Percentiles rank a stretch among this genome's conserved stretches.
Evolutionary conservation across 805 yeast genomes (phyloP).

Genomic region (Candida coleopterorum): DNA sequence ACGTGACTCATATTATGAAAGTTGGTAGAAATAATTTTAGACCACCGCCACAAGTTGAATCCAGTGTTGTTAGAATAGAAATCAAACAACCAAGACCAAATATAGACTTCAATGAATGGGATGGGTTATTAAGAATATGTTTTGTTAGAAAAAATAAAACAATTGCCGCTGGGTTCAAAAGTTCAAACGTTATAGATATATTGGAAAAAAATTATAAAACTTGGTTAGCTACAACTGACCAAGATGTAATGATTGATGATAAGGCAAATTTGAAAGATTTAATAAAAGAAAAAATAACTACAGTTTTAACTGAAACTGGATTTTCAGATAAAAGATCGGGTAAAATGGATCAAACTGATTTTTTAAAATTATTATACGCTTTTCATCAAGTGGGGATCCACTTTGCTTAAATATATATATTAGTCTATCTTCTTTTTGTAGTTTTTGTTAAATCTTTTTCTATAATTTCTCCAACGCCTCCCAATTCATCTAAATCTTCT

Average conservation of each 20-base stretch:
- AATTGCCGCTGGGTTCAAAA: slow-evolving; percentile 86
- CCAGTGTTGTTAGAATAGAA: slow-evolving; percentile 91
- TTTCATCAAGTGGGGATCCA: slow-evolving; percentile 97
- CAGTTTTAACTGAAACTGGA: slow-evolving; percentile 75
- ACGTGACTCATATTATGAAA: slow-evolving; percentile 96
- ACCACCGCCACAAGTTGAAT: slow-evolving; percentile 98
- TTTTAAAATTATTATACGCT: slow-evolving; percentile 77
- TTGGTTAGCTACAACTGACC: slow-evolving; percentile 52
- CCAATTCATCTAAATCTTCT: slow-evolving; percentile 83
- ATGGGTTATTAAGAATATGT: slow-evolving; percentile 84
- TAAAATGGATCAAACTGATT: slow-evolving; percentile 93
- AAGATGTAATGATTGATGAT: slow-evolving; percentile 40
- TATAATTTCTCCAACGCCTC: slow-evolving; percentile 84
- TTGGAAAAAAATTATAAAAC: slow-evolving; percentile 86
- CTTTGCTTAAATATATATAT: slow-evolving; percentile 56
- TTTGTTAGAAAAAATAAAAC: slow-evolving; percentile 94
- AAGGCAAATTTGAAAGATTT: slow-evolving; percentile 37
- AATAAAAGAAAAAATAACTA: slow-evolving; percentile 66
- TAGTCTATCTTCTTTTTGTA: slow-evolving; percentile 50
- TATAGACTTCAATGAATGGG: slow-evolving; percentile 94
- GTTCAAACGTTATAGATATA: slow-evolving; percentile 71
- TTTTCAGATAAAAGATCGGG: slow-evolving; percentile 84
- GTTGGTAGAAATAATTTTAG: slow-evolving; percentile 95
- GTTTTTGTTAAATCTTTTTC: slow-evolving; percentile 59
- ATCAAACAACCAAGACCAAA: slow-evolving; percentile 92